phyloP scores from a whole-genome alignment of 371 early-diverging fungal species.

The Lichtheimia corymbifera region DNA sequence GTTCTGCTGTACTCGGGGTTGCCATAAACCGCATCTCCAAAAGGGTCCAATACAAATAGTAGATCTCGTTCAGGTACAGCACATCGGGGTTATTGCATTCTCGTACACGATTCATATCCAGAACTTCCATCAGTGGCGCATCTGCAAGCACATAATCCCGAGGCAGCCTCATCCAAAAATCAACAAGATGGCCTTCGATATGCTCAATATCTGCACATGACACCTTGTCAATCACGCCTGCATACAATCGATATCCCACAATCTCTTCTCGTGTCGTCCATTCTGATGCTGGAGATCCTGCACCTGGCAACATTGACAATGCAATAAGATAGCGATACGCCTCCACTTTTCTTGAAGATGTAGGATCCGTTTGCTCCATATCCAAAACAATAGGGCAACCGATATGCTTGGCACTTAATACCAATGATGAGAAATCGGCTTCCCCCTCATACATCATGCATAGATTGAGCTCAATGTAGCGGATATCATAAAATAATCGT shows the following conservation, averaged over 20 bases:
- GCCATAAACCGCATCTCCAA: slow-evolving; percentile 36
- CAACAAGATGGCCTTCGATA: slow-evolving; percentile 27
- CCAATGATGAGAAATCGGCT: slow-evolving; percentile 21
- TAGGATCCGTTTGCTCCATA: slow-evolving; percentile 14
- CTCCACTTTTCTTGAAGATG: slow-evolving; percentile 1
- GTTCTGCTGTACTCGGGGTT: slow-evolving; percentile 18
- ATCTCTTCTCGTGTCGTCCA: slow-evolving; percentile 17
- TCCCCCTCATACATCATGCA: slow-evolving; percentile 26
- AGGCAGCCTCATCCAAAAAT: slow-evolving; percentile 35
- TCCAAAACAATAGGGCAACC: slow-evolving; percentile 28
- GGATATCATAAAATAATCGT: slow-evolving; percentile 30
- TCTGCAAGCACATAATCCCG: slow-evolving; percentile 23
- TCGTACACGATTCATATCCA: slow-evolving; percentile 30
- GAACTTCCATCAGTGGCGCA: slow-evolving; percentile 28
- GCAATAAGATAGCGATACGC: slow-evolving; percentile 25
- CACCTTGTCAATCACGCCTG: slow-evolving; percentile 21
- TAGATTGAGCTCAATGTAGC: slow-evolving; percentile 29
- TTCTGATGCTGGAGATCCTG: slow-evolving; percentile 14
- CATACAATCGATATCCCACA: slow-evolving; percentile 24
- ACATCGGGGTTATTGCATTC: slow-evolving; percentile 24
- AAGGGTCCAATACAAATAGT: slow-evolving; percentile 34
- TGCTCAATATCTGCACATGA: slow-evolving; percentile 20
- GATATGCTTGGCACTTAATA: slow-evolving; percentile 23
- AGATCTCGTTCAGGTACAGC: slow-evolving; percentile 29
- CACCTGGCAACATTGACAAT: slow-evolving; percentile 12